Percentiles rank a stretch among this genome's conserved stretches.
Conservation (phyloP, 169 alveolate genomes). For the Babesia bovis region DNA sequence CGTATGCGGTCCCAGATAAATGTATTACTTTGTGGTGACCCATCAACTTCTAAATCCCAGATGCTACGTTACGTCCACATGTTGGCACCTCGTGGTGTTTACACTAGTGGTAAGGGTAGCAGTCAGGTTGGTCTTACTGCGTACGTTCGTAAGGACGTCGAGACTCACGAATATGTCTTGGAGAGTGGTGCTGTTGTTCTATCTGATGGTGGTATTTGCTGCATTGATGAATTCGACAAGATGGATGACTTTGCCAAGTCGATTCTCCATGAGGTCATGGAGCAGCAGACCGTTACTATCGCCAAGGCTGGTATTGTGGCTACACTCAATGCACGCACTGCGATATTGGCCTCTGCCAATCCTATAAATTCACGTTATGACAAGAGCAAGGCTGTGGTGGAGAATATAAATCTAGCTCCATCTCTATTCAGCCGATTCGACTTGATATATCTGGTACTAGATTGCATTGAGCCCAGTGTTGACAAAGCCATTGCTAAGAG, state of each 20-base stretch:
- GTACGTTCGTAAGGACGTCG: constrained; percentile 95
- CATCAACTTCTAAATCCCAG: constrained; percentile 99
- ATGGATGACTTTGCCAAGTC: constrained; percentile 98
- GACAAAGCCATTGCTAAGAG: constrained; percentile 82
- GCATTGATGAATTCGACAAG: constrained; percentile 99
- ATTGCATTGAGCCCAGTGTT: constrained; percentile 82
- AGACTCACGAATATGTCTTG: constrained; percentile 92
- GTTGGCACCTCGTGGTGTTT: constrained; percentile 94
- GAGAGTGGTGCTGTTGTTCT: constrained; percentile 99
- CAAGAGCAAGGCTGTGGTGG: constrained; percentile 94
- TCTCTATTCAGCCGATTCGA: constrained; percentile 94
- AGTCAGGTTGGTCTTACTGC: constrained; percentile 99
- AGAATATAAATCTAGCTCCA: constrained; percentile 97
- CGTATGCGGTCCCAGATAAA: constrained; percentile 93
- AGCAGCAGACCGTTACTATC: constrained; percentile 97
- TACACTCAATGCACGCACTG: constrained; percentile 93
- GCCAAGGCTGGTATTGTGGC: constrained; percentile 98
- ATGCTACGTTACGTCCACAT: constrained; percentile 94
- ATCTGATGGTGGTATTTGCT: constrained; percentile 97
- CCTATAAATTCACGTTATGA: constrained; percentile 96
- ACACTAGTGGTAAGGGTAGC: constrained; percentile 95
- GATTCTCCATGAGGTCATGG: constrained; percentile 98
- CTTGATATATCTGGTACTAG: constrained; percentile 89
- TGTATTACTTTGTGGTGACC: constrained; percentile 98
- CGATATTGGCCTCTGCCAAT: constrained; percentile 97